Evolutionary conservation across 805 yeast species (phyloP).

Genomic region (Candida pseudofarinosa): DNA sequence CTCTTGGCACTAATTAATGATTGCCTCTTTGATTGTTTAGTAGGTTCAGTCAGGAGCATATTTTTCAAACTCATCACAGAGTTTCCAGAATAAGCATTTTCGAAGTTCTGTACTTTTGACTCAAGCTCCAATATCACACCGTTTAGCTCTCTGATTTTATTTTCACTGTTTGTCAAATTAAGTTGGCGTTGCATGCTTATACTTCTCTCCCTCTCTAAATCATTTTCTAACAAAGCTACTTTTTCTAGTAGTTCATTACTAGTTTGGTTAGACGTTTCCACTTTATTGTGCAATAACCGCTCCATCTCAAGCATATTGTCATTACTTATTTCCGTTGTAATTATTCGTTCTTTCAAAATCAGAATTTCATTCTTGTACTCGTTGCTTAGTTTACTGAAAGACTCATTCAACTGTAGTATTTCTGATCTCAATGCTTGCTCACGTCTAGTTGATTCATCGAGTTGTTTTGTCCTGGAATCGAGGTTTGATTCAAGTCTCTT

Average conservation of each 20-base stretch:
- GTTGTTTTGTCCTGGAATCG: conserved; percentile 15
- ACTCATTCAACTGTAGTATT: conserved; percentile 14
- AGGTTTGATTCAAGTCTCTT: conserved; percentile 12
- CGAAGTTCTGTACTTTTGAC: not conserved
- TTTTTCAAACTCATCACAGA: conserved; percentile 24
- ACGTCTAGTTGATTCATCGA: conserved; percentile 13
- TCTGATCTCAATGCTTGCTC: conserved; percentile 16
- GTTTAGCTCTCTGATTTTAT: conserved; percentile 20
- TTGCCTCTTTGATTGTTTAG: conserved; percentile 4
- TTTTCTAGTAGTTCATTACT: conserved; percentile 41
- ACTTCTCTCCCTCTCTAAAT: conserved; percentile 26
- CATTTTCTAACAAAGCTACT: conserved; percentile 40
- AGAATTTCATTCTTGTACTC: conserved; percentile 17
- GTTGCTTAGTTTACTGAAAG: conserved; percentile 8
- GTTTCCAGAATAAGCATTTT: conserved; percentile 10
- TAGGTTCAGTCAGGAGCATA: conserved; percentile 24
- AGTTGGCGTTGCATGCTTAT: conserved; percentile 21
- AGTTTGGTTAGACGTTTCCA: conserved; percentile 31
- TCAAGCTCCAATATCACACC: conserved; percentile 3
- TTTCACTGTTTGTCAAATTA: conserved; percentile 27
- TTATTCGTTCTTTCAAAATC: conserved; percentile 26
- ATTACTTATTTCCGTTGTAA: conserved; percentile 40
- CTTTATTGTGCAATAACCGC: conserved; percentile 29
- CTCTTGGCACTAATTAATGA: conserved; percentile 1
- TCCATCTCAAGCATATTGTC: conserved; percentile 39